Conservation (phyloP, 768 basidiomycete species). For the Fomitopsis serialis region DNA sequence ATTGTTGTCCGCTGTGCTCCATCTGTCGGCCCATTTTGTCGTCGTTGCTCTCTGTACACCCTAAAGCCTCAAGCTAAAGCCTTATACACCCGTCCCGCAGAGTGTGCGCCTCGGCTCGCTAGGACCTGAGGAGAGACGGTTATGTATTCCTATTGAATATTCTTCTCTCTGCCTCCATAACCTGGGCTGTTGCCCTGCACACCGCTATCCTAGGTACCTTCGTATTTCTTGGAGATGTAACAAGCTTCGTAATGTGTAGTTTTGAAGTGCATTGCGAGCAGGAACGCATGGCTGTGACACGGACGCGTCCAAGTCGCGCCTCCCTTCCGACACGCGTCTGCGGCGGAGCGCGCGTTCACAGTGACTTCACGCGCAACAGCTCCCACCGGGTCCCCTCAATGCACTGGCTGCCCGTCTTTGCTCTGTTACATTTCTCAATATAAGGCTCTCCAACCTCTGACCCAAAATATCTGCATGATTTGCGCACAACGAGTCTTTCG, state of each 20-base stretch:
- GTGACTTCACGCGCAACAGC: too few relatives aligned
- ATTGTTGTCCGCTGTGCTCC: conserved; percentile 7
- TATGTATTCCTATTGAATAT: conserved; percentile 19
- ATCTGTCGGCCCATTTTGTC: conserved; percentile 6
- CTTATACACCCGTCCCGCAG: neutral
- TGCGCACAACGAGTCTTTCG: conserved; percentile 38
- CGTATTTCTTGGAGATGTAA: neutral
- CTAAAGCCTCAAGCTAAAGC: conserved; percentile 4
- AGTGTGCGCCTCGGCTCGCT: conserved; percentile 8
- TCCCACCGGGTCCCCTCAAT: too few relatives aligned
- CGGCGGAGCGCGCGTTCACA: too few relatives aligned
- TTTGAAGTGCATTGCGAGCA: neutral
- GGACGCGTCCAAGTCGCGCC: too few relatives aligned
- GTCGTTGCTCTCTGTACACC: conserved; percentile 5
- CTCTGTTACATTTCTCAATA: too few relatives aligned
- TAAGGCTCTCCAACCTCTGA: neutral
- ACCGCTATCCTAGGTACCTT: too few relatives aligned
- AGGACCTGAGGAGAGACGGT: conserved; percentile 10
- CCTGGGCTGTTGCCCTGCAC: neutral
- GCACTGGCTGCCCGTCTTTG: too few relatives aligned
- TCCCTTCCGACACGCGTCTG: too few relatives aligned
- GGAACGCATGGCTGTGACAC: too few relatives aligned
- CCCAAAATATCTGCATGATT: conserved; percentile 7
- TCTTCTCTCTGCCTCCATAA: too few relatives aligned
- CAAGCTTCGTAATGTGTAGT: conserved; percentile 4